Base-by-base conservation (phyloP, 495 filamentous ascomycete species). In the Trichoderma parareesei region DNA sequence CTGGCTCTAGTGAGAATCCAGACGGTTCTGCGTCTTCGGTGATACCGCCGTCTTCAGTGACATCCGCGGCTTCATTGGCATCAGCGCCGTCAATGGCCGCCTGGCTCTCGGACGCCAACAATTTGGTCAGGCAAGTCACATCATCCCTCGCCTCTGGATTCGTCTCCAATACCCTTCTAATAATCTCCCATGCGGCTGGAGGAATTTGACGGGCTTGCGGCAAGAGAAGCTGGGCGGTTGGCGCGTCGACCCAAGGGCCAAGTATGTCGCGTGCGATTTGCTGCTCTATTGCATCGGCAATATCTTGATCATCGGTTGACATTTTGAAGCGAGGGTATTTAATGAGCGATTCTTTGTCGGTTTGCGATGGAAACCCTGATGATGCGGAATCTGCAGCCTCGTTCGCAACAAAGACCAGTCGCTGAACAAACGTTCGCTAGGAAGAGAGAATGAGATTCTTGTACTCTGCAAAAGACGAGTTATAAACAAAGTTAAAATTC, bases 1-100 rank as follows among this genome's bases (percentile, higher is more conserved):
- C 72, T 42, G 65, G 71, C 68, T 71, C 69, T 69, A 74, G 72
- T 35, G 55, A 69, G 43, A 66, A 37, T 63, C 11, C 41, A 10
- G 60, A 37, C 8, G 60, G 35, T 9, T 61, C 20, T 10, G 27
- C 33, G 53, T 10, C 11, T 18, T 13, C 14, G 1, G 4, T 57
- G 53, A 14, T 27, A 33, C 14, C 33, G 7, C 35, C 27, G 53
- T 9, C 11, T 0, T 33, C 53, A 14, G 8, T 10, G 4, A 27
- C 27, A 27, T 27, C 53, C 27, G 27, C 33, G 53, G 33, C 11
- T 18, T 13, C 14, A 8, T 16, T 57, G 53, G 33, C 53, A 33
- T 35, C 33, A 3, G 37, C 27, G 53, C 5, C 11, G 4, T 33
- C 53, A 14, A 13, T 10, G 4, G 53, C 27, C 27, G 53, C 53